Evolutionary conservation across 1,284 basidiomycete genomes (phyloP).

Genomic region (Caloboletus firmus): DNA sequence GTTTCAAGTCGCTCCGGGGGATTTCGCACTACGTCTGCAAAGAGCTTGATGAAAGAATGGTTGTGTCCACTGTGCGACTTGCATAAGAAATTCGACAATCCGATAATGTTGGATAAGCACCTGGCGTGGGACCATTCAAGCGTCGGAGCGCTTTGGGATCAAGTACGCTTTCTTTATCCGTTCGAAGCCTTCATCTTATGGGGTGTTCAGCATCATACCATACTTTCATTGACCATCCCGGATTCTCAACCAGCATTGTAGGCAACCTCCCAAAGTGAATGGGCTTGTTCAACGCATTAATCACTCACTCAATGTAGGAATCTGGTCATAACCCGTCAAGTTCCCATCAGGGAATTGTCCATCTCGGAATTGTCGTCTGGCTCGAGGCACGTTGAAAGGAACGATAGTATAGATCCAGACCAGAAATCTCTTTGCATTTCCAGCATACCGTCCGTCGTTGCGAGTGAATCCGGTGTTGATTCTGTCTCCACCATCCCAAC

Average conservation of each 20-base stretch:
- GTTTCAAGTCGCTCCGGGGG: constrained; percentile 3
- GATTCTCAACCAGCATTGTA: constrained; percentile 17
- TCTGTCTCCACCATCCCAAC: constrained; percentile 12
- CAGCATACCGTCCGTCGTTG: constrained; percentile 14
- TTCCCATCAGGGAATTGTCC: constrained; percentile 7
- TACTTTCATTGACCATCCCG: constrained; percentile 23
- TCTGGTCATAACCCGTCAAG: constrained; percentile 1
- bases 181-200: background rate
- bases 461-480: constrained; percentile 10
- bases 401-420: background rate
- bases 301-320: constrained; percentile 4
- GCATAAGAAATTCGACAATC: constrained; percentile 48
- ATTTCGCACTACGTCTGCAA: constrained; percentile 2
- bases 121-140: constrained; percentile 55
- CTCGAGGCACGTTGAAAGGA: background rate
- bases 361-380: constrained; percentile 1
- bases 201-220: constrained; percentile 13
- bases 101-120: constrained; percentile 53
- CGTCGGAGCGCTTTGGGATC: constrained; percentile 45
- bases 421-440: constrained; percentile 11
- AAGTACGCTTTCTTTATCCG: constrained; percentile 19
- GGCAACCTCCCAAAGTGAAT: constrained; percentile 1
- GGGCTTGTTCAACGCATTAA: background rate
- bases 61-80: constrained; percentile 63
- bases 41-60: constrained; percentile 40